Conservation (phyloP, 1,139 yeast species). For the Kluyveromyces sp. region DNA sequence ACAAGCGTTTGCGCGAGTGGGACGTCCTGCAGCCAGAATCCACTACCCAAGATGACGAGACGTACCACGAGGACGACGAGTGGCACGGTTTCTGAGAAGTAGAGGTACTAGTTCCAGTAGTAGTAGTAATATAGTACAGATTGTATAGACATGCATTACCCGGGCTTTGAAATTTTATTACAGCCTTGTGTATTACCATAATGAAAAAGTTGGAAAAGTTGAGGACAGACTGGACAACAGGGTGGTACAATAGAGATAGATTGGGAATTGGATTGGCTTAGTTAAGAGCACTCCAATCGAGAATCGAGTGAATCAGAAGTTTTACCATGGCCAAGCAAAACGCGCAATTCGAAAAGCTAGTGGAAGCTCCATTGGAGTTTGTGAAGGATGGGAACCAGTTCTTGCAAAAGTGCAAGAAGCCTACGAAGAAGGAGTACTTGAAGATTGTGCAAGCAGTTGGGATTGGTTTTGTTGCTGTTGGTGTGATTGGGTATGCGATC, state of each 20-base stretch:
- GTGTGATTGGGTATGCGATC: constrained; percentile 92
- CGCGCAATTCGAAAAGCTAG: constrained; percentile 55
- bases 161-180: not conserved
- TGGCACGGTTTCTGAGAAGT: constrained; percentile 43
- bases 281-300: too few relatives aligned
- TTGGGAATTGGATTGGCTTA: too few relatives aligned
- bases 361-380: constrained; percentile 88
- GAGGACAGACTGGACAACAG: too few relatives aligned
- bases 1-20: constrained; percentile 60
- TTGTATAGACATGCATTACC: not conserved
- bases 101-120: not conserved
- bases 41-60: constrained; percentile 21
- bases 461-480: constrained; percentile 94
- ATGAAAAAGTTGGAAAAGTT: too few relatives aligned
- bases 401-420: constrained; percentile 87
- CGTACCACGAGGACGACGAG: constrained; percentile 33
- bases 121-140: not conserved
- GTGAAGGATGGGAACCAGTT: constrained; percentile 85
- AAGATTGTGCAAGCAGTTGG: constrained; percentile 94
- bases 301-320: too few relatives aligned
- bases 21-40: constrained; percentile 35
- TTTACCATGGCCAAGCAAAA: constrained; percentile 24
- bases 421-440: constrained; percentile 78
- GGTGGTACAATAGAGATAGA: too few relatives aligned
- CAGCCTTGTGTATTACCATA: too few relatives aligned